These are phyloP conservation scores for Artemisia argyi DNA, from an alignment of 129 eudicot species.

Conservation along the genomic window DNA sequence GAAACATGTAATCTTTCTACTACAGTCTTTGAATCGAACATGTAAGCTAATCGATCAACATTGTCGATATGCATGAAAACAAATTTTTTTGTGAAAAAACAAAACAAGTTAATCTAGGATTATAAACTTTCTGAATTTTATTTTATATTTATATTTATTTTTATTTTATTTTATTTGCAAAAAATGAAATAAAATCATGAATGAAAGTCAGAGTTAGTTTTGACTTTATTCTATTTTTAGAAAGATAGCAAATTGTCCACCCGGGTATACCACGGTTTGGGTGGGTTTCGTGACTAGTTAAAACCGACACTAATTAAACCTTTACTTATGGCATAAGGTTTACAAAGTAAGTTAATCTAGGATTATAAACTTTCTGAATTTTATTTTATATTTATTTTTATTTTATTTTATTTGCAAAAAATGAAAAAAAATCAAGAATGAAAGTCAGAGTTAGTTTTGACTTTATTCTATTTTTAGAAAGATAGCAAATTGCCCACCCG, in stretches of 20 bases:
- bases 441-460: not conserved
- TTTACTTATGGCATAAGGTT: conserved; percentile 12
- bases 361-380: not conserved
- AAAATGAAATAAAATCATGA: not conserved
- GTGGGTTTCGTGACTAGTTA: conserved; percentile 16
- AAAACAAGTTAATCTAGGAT: not conserved
- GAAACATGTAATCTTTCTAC: no score
- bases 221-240: not conserved
- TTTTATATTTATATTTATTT: no score
- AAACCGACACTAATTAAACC: conserved; percentile 15
- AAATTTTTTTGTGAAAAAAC: no score
- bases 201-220: not conserved
- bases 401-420: not conserved
- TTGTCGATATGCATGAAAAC: no score
- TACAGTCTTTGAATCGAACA: no score
- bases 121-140: no score
- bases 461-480: not conserved
- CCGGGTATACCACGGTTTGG: conserved; percentile 13
- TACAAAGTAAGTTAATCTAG: no score
- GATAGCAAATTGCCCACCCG: conserved; percentile 4
- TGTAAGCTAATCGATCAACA: no score
- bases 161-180: no score
- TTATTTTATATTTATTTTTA: not conserved
- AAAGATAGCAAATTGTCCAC: conserved; percentile 3
- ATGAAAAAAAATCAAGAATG: not conserved